Base-by-base conservation (phyloP, 2,329 filamentous ascomycete species). In the Dactylonectria estremocensis region DNA sequence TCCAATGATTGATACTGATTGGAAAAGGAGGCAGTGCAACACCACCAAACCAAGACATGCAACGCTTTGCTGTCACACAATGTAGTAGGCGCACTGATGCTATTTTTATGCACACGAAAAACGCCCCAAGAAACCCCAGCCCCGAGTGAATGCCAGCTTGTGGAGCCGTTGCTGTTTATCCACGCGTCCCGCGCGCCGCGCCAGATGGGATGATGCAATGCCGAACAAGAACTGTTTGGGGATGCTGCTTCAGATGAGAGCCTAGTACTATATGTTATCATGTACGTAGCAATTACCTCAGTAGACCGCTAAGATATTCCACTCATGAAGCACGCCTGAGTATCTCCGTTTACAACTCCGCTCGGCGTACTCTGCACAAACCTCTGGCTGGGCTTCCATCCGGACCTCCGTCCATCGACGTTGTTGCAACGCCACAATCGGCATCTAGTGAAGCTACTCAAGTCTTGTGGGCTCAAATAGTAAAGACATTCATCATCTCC, bases 161-260 rank as follows among this genome's bases (percentile, higher is more conserved):
- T 16, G n/a, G 37, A 43, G 37, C 37, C 37, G 14, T 14, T 43
- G 37, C 13, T n/a, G 37, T 5, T 43, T 43, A 52, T 52, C 7
- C 49, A 52, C 49, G 49, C 49, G 49, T 31, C 53, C 22, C 48
- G 48, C 48, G 37, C 33, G 16, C 33, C 53, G 35, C 37, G 35
- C 53, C 53, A 13, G 35, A 56, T 28, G 35, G 43, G 18, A 43
- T 48, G 31, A 48, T 48, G 24, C 16, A 43, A 43, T 43, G 37
- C 62, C 62, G 56, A 65, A 49, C 50, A 8, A 35, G 48, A 60
- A 60, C 40, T 35, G 49, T 60, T 59, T 60, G 22, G 40, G 46
- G 22, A 31, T 37, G 14, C 56, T 35, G 40, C 43, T 50, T n/a
- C 22, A 28, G 48, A 24, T 16, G 18, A 18, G 5, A 43, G 16